Evolutionary conservation across 2,329 filamentous ascomycete species (phyloP).

Genomic region (Neurospora sp.): DNA sequence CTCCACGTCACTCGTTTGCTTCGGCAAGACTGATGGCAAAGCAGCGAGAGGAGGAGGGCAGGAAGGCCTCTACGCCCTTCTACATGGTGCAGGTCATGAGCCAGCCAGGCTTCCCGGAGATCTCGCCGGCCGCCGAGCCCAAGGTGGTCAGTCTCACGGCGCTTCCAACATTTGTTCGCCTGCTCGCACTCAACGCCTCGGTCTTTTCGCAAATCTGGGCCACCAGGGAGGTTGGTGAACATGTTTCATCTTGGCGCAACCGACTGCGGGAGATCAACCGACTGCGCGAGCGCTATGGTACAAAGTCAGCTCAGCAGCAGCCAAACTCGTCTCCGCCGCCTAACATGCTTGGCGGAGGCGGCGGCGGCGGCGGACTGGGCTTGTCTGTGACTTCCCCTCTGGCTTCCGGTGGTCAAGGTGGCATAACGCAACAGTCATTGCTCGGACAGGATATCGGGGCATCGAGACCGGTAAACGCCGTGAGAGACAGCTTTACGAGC

Average conservation of each 20-base stretch:
- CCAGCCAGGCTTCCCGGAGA: constrained; percentile 79
- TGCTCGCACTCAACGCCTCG: constrained; percentile 84
- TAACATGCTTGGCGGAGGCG: constrained; percentile 16
- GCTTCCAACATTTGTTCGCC: constrained; percentile 74
- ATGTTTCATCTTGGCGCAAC: constrained; percentile 82
- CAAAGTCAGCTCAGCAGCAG: constrained; percentile 25
- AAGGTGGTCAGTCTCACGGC: constrained; percentile 82
- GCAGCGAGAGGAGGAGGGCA: constrained; percentile 14
- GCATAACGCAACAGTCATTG: background rate
- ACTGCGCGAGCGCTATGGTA: constrained; percentile 58
- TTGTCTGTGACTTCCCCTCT: background rate
- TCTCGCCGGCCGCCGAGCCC: constrained; percentile 78
- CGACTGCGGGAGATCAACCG: constrained; percentile 76
- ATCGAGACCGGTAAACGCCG: constrained; percentile 35
- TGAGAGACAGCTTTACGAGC: constrained; percentile 52
- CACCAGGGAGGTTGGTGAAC: constrained; percentile 64
- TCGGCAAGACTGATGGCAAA: constrained; percentile 42
- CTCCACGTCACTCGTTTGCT: constrained; percentile 67
- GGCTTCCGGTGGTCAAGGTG: background rate
- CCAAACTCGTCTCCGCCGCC: constrained; percentile 23
- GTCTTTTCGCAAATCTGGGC: constrained; percentile 91
- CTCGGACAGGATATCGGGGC: constrained; percentile 2
- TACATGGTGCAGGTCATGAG: constrained; percentile 87
- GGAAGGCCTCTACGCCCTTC: constrained; percentile 42
- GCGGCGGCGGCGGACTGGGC: background rate